Evolutionary conservation across 129 eudicot species (phyloP).

Genomic region (Scalesia atractyloides): DNA sequence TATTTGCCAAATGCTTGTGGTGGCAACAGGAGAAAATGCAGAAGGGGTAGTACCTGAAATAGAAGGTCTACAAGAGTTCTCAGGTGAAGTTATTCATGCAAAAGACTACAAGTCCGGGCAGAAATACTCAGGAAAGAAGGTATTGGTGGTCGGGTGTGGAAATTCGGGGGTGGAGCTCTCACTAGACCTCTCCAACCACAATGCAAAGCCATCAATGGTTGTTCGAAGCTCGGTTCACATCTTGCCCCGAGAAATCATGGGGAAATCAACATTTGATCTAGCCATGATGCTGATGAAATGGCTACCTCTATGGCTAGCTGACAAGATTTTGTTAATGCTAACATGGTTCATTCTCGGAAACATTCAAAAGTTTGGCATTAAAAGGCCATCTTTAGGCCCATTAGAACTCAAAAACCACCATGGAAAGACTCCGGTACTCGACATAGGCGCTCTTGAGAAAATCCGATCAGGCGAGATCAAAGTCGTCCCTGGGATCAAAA

Average conservation of each 20-base stretch:
- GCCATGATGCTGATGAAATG: slow-evolving; percentile 71
- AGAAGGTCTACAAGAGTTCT: slow-evolving; percentile 61
- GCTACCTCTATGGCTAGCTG: slow-evolving; percentile 78
- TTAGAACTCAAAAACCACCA: slow-evolving; percentile 63
- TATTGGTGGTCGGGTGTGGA: slow-evolving; percentile 89
- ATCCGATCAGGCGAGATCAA: slow-evolving; percentile 66
- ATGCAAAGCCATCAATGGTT: slow-evolving; percentile 86
- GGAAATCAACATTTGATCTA: slow-evolving; percentile 72
- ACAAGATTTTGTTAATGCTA: slow-evolving; percentile 49
- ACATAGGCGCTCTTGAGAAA: slow-evolving; percentile 73
- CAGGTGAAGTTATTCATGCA: slow-evolving; percentile 72
- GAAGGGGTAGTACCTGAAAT: slow-evolving; percentile 74
- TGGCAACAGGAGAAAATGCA: slow-evolving; percentile 91
- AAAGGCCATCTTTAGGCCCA: slow-evolving; percentile 74
- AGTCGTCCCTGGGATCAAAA: slow-evolving; percentile 76
- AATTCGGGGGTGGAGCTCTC: slow-evolving; percentile 98
- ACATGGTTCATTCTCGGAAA: slow-evolving; percentile 81
- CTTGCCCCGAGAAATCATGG: slow-evolving; percentile 64
- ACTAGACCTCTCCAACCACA: slow-evolving; percentile 83
- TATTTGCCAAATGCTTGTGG: slow-evolving; percentile 88
- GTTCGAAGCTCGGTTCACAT: slow-evolving; percentile 94
- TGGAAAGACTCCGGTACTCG: slow-evolving; percentile 84
- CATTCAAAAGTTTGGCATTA: slow-evolving; percentile 60
- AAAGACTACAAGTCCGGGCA: slow-evolving; percentile 82
- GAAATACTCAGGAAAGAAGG: slow-evolving; percentile 56